Evolutionary conservation across 108 stramenopile species (phyloP).

Genomic region (Stephanodiscus minutulus): DNA sequence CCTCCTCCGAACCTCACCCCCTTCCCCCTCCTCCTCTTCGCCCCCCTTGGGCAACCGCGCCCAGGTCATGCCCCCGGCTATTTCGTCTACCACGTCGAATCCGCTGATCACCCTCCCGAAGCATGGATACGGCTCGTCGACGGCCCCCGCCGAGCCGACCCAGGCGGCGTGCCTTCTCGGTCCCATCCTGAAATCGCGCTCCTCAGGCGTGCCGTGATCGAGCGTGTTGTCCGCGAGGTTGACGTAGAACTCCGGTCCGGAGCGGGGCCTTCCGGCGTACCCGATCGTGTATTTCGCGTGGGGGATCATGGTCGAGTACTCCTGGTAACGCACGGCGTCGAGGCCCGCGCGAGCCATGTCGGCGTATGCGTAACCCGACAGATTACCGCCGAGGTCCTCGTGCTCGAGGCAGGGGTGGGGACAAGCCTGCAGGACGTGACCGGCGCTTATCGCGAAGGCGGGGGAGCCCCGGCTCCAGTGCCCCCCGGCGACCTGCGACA

Average conservation of each 20-base stretch:
- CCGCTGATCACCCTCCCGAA: conserved; percentile 88
- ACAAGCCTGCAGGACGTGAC: conserved; percentile 84
- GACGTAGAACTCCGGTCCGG: conserved; percentile 93
- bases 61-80: conserved; percentile 42
- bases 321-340: conserved; percentile 72
- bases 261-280: conserved; percentile 84
- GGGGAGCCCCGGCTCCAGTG: conserved; percentile 68
- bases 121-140: conserved; percentile 88
- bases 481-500: conserved; percentile 50
- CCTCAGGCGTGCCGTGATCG: conserved; percentile 86
- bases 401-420: conserved; percentile 73
- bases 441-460: conserved; percentile 77
- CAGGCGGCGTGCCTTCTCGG: conserved; percentile 41
- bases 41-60: conserved; percentile 24
- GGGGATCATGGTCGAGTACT: conserved; percentile 73
- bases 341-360: conserved; percentile 52
- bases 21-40: conserved; percentile 10
- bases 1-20: neutral
- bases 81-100: conserved; percentile 62
- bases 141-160: conserved; percentile 12
- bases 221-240: conserved; percentile 80
- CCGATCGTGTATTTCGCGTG: conserved; percentile 86
- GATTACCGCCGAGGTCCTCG: conserved; percentile 26
- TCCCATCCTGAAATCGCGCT: conserved; percentile 22
- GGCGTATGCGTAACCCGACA: conserved; percentile 48